These are phyloP conservation scores for Sophora flavescens DNA, from an alignment of 306 rosid genomes.

Conservation along the genomic window DNA sequence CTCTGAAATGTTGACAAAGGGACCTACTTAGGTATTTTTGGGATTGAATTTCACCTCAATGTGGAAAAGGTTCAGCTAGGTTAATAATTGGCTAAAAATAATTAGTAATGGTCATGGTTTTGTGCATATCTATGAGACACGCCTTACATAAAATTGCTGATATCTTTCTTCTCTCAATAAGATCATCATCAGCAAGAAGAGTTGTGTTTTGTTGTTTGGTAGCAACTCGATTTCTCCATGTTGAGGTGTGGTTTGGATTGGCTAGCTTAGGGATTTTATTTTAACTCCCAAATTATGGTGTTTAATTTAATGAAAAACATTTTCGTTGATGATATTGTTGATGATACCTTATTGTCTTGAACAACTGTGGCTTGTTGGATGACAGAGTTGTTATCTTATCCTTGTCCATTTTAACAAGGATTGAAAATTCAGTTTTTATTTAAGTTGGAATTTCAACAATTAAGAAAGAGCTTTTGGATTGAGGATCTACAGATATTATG, in stretches of 20 bases:
- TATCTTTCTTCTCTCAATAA: slow-evolving; percentile 5
- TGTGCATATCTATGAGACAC: slow-evolving; percentile 14
- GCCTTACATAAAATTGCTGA: slow-evolving; percentile 2
- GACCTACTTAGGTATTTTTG: slow-evolving; percentile 32
- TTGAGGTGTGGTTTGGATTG: slow-evolving; percentile 17
- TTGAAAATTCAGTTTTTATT: neutral
- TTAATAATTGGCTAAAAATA: slow-evolving; percentile 22
- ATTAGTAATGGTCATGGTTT: slow-evolving; percentile 1
- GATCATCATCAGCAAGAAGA: slow-evolving; percentile 1
- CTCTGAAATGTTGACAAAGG: slow-evolving; percentile 36
- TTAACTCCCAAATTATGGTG: neutral
- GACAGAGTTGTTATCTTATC: neutral
- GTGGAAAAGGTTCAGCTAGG: slow-evolving; percentile 21
- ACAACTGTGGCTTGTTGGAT: neutral
- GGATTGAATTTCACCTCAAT: slow-evolving; percentile 28
- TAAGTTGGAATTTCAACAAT: neutral
- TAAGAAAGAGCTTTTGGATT: neutral
- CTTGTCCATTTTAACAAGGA: slow-evolving; percentile 4
- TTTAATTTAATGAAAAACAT: slow-evolving; percentile 1
- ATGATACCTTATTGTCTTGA: neutral
- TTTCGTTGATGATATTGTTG: slow-evolving; percentile 4
- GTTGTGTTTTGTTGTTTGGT: slow-evolving; percentile 28
- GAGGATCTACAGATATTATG: slow-evolving; percentile 18
- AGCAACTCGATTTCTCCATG: neutral
- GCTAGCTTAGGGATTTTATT: slow-evolving; percentile 8